Conservation (phyloP, 306 rosid genomes). For the Amphicarpaea edgeworthii region DNA sequence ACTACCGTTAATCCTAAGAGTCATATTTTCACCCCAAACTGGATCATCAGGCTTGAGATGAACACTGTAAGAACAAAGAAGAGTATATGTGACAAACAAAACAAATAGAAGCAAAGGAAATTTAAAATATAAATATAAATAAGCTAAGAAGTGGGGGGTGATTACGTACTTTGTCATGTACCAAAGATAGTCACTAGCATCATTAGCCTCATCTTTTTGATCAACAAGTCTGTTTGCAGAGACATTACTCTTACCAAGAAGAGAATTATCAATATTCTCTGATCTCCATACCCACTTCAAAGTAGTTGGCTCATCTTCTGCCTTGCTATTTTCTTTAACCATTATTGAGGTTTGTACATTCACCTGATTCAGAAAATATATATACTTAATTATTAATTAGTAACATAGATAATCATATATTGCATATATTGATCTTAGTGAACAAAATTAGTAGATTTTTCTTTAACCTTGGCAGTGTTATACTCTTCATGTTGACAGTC, state of each 20-base stretch:
- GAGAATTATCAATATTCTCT: conserved; percentile 48
- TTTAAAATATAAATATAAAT: too few species aligned
- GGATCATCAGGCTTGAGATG: conserved; percentile 50
- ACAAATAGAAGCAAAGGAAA: not conserved
- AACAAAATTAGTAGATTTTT: not conserved
- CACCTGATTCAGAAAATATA: conserved; percentile 46
- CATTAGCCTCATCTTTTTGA: conserved; percentile 55
- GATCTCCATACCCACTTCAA: conserved; percentile 67
- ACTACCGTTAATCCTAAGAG: conserved; percentile 52
- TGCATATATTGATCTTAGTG: not conserved
- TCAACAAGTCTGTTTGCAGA: conserved; percentile 41
- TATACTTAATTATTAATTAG: too few species aligned
- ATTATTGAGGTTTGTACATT: conserved; percentile 64
- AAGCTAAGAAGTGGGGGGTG: not conserved
- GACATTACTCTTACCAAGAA: conserved; percentile 39
- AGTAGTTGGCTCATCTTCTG: conserved; percentile 52
- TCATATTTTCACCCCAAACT: conserved; percentile 53
- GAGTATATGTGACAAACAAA: too few species aligned
- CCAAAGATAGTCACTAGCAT: conserved; percentile 57
- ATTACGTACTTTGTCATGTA: conserved; percentile 67
- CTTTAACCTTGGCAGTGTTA: conserved; percentile 62
- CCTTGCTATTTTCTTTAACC: conserved; percentile 47
- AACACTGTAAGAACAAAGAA: conserved; percentile 45
- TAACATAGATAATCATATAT: too few species aligned
- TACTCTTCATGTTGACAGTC: conserved; percentile 56